phyloP scores from a whole-genome alignment of 2,329 filamentous ascomycete species.

The Aspergillus glaucus region DNA sequence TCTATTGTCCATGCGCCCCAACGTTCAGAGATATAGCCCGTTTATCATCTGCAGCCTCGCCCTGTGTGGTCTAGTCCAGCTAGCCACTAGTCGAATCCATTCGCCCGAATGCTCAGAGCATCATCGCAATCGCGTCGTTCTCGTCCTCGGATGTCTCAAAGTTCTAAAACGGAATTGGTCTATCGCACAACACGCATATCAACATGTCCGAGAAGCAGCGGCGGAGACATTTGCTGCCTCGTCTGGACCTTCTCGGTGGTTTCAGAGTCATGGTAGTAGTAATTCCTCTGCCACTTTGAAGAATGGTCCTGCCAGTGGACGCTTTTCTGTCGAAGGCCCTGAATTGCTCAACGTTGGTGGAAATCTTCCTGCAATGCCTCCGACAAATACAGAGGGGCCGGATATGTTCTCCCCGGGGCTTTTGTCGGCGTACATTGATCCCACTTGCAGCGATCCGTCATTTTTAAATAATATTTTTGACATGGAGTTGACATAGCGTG shows the following conservation, averaged over 20 bases:
- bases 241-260: neutral
- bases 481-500: neutral
- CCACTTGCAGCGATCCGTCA: neutral
- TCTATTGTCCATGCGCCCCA: constrained; percentile 27
- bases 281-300: neutral
- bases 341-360: neutral
- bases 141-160: constrained; percentile 31
- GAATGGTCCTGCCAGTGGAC: neutral
- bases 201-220: constrained; percentile 20
- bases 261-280: neutral
- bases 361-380: neutral
- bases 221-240: constrained; percentile 10
- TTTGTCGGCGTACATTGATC: neutral
- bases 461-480: neutral
- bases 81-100: constrained; percentile 28
- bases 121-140: constrained; percentile 31
- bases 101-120: constrained; percentile 33
- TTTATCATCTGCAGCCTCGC: constrained; percentile 24
- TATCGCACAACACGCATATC: constrained; percentile 23
- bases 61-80: constrained; percentile 30
- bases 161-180: constrained; percentile 24
- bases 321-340: neutral
- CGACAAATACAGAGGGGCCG: neutral
- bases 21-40: constrained; percentile 25
- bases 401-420: neutral